A percentile compares a stretch with the other conserved stretches of the same genome.
These are phyloP conservation scores for Ceratocystis papillata DNA, from an alignment of 2,329 filamentous ascomycete species.

Conservation along the genomic window DNA sequence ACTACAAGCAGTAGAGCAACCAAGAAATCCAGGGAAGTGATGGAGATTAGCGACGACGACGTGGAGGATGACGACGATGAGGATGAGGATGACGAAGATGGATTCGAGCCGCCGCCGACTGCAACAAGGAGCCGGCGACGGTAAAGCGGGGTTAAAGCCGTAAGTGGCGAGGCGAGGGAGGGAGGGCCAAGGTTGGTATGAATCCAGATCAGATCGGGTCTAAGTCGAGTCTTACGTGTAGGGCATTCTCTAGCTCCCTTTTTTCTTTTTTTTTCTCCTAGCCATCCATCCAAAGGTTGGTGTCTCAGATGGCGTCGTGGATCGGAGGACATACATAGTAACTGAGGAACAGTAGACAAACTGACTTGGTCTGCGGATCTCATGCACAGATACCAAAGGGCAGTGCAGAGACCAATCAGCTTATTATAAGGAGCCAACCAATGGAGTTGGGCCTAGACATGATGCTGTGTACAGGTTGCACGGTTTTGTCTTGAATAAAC, in stretches of 20 bases:
- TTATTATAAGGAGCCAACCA: neutral
- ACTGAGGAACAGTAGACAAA: neutral
- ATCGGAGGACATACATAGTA: neutral
- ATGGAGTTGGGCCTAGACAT: too few relatives aligned
- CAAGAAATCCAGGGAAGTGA: constrained; percentile 37
- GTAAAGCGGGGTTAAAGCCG: neutral
- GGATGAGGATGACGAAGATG: constrained; percentile 47
- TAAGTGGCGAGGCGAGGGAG: neutral
- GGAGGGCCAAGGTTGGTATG: neutral
- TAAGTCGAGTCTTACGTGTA: neutral
- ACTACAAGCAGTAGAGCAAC: constrained; percentile 22
- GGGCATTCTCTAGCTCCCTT: neutral
- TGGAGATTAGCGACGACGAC: constrained; percentile 55
- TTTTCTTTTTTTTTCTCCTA: too few relatives aligned
- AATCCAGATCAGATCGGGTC: neutral
- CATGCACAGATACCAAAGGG: neutral
- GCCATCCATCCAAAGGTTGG: neutral
- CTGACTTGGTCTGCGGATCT: neutral
- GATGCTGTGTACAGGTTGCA: too few relatives aligned
- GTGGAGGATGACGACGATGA: constrained; percentile 53
- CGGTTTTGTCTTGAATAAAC: too few relatives aligned
- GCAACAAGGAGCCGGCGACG: constrained; percentile 18
- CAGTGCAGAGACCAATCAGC: neutral
- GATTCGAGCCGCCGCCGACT: constrained; percentile 40
- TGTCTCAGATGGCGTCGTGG: constrained; percentile 6